Base-by-base conservation (phyloP, 2,329 filamentous ascomycete genomes). In the Colletotrichum sp. region DNA sequence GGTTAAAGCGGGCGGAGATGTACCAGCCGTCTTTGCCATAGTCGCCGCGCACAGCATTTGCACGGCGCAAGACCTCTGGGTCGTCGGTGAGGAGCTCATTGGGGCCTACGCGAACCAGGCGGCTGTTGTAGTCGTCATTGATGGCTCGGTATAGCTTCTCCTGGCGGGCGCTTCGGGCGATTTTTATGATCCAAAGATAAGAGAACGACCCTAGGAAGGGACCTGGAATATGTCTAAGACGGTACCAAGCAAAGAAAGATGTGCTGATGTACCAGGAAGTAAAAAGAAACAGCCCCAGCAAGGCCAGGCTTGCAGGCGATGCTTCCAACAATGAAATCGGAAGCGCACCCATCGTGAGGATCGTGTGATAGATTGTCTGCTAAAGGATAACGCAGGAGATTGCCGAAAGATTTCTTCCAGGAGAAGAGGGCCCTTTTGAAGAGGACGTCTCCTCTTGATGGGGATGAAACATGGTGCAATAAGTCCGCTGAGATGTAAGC, bases 41-140 rank as follows among this genome's bases (percentile, higher is more conserved):
- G 6, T 56, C 55, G 8, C 79, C 79, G 4, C 81, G 78, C 6
- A 79, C 79, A 9, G 78, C 79, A 64, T 79, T 80, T 73, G 84
- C 83, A 60, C 79, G 76, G 10, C 79, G 78, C 21, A 84, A 48
- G 21, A 83, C 34, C 12, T 83, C 80, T 6, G 80, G 78, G 61
- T 84, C 83, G 38, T 79, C 79, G 10, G 83, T 84, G 7, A 82
- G 74, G n/a, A 84, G 71, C 48, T 81, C 79, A 58, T 82, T 81
- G 36, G 83, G 83, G 4, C 82, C 83, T 43, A 84, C 79, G 56
- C 83, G 80, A 6, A 80, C 81, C 7, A 84, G 78, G 15, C 79
- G 80, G 5, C 81, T 81, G 34, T 82, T 28, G n/a, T 71, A 43
- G 8, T 34, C 26, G 24, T 21, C 18, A 36, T 74, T 65, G 43